phyloP scores from a whole-genome alignment of 2,329 filamentous ascomycete species.

The Hymenoscyphus occultus region DNA sequence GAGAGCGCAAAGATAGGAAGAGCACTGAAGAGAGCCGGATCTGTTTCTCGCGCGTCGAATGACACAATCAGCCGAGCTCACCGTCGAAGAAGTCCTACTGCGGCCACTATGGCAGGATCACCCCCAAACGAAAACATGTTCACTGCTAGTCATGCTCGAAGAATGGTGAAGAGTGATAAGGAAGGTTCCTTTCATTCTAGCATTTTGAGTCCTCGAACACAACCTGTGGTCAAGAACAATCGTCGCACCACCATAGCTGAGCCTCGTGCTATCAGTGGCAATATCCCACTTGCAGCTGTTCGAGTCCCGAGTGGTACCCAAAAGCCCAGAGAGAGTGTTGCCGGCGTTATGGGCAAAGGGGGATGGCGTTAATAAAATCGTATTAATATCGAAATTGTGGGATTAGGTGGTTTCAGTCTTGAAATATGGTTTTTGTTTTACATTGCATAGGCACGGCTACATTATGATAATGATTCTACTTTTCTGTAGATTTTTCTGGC shows the following conservation, averaged over 20 bases:
- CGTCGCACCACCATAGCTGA: constrained; percentile 34
- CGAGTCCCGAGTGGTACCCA: constrained; percentile 29
- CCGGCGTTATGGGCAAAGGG: constrained; percentile 31
- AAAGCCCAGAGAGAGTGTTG: constrained; percentile 32
- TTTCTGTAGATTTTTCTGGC: constrained; percentile 12
- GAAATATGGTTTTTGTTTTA: constrained; percentile 1
- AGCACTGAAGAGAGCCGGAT: constrained; percentile 34
- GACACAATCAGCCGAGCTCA: constrained; percentile 27
- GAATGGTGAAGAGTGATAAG: constrained; percentile 63
- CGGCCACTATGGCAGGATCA: constrained; percentile 48
- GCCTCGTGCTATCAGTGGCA: constrained; percentile 29
- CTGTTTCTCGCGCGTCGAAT: constrained; percentile 30
- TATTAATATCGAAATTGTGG: constrained; percentile 5
- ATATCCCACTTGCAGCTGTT: constrained; percentile 22
- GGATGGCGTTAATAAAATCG: constrained; percentile 26
- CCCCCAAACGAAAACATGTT: constrained; percentile 61
- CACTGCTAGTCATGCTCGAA: constrained; percentile 61
- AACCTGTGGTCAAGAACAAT: constrained; percentile 54
- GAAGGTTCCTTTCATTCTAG: constrained; percentile 52
- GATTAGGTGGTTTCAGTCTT: constrained; percentile 3
- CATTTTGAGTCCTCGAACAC: constrained; percentile 59
- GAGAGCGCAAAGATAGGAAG: constrained; percentile 34
- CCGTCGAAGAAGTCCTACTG: constrained; percentile 38
- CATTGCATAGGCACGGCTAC: constrained; percentile 7
- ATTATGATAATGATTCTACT: constrained; percentile 26